These are phyloP conservation scores for Cordyceps cicadae DNA, from an alignment of 2,329 filamentous ascomycete genomes.

Conservation along the genomic window DNA sequence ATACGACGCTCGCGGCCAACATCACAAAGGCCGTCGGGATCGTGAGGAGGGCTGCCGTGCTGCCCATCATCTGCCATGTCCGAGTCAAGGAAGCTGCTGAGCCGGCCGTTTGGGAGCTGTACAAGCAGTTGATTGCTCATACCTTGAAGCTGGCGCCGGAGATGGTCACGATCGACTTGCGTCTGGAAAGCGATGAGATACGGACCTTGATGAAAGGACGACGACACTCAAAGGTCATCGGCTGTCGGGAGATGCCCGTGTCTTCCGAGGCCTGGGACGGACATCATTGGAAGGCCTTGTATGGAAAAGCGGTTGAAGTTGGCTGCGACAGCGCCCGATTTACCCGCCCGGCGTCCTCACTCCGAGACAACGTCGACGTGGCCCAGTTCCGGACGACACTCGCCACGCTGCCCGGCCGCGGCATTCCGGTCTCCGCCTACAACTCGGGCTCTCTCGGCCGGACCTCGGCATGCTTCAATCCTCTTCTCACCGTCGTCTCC, in stretches of 20 bases:
- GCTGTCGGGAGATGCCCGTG: constrained; percentile 37
- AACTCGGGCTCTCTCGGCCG: constrained; percentile 57
- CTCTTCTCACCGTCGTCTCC: constrained; percentile 20
- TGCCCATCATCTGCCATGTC: constrained; percentile 45
- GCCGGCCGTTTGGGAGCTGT: constrained; percentile 24
- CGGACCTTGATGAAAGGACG: constrained; percentile 40
- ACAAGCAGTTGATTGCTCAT: constrained; percentile 50
- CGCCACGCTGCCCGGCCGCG: constrained; percentile 29
- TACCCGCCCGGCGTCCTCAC: constrained; percentile 44
- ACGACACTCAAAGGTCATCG: constrained; percentile 54
- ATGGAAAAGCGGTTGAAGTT: constrained; percentile 46
- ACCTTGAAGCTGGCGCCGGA: constrained; percentile 55
- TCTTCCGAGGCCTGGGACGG: constrained; percentile 47
- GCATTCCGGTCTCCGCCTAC: constrained; percentile 52
- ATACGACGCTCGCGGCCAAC: neutral
- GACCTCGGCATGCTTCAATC: constrained; percentile 59
- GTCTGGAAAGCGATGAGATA: constrained; percentile 44
- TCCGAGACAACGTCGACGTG: constrained; percentile 57
- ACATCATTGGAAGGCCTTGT: constrained; percentile 45
- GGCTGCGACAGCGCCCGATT: constrained; percentile 57
- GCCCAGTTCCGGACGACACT: constrained; percentile 45
- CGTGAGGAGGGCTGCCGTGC: constrained; percentile 50
- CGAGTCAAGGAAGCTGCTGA: constrained; percentile 15
- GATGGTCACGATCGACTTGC: constrained; percentile 54
- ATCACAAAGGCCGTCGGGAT: constrained; percentile 14